Conservation (phyloP, 2,329 filamentous ascomycete species). For the Cryphonectria carpinicola region DNA sequence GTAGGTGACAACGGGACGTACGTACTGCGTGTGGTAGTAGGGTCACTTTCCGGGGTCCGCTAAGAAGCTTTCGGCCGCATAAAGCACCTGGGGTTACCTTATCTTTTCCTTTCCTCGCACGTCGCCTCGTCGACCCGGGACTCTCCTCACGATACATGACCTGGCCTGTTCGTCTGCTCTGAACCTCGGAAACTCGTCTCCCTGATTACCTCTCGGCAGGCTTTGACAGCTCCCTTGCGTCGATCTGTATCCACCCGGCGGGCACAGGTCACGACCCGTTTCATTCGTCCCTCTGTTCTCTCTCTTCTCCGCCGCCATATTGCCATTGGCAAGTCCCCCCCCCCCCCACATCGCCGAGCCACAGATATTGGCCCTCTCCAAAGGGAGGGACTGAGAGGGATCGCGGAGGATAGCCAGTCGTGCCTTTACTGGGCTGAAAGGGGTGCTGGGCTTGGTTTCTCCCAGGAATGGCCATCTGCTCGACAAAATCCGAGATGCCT, state of each 20-base stretch:
- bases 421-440: background rate
- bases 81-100: slow-evolving; percentile 23
- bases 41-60: slow-evolving; percentile 21
- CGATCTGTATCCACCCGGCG: background rate
- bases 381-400: background rate
- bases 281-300: background rate
- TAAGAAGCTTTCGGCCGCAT: slow-evolving; percentile 10
- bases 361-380: background rate
- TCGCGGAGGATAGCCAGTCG: slow-evolving; percentile 14
- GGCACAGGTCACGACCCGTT: background rate
- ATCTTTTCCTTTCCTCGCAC: slow-evolving; percentile 17
- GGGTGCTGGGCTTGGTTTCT: slow-evolving; percentile 13
- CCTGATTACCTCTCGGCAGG: background rate
- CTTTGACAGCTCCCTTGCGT: background rate
- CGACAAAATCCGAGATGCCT: slow-evolving; percentile 28
- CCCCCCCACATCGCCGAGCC: background rate
- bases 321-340: background rate
- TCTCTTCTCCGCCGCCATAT: background rate
- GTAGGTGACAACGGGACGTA: slow-evolving; percentile 21
- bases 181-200: background rate
- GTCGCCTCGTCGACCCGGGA: background rate
- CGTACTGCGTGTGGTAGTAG: slow-evolving; percentile 5
- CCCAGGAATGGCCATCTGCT: slow-evolving; percentile 30
- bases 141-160: slow-evolving; percentile 14
- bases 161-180: slow-evolving; percentile 4